Conservation (phyloP, 495 filamentous ascomycete species). For the Trichoderma virens region DNA sequence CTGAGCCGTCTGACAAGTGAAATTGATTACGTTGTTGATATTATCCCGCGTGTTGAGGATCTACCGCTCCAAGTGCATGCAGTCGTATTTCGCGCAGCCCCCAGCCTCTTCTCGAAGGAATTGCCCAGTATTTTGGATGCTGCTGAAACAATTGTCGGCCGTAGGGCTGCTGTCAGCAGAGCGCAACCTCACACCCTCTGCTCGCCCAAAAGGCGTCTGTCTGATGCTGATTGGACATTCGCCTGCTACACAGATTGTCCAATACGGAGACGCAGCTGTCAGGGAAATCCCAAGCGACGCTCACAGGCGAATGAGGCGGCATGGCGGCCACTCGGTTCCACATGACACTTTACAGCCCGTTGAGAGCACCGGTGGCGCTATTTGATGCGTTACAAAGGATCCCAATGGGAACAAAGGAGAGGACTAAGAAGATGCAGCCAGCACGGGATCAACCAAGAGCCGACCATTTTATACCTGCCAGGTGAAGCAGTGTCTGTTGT, state of each 20-base stretch:
- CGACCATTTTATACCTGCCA: too few relatives aligned
- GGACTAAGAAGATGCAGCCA: neutral
- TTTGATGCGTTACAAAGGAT: neutral
- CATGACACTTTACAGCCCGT: neutral
- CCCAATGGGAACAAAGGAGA: neutral
- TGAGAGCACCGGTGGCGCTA: neutral
- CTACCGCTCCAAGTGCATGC: too few relatives aligned
- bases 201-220: neutral
- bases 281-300: constrained; percentile 2
- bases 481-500: too few relatives aligned
- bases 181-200: neutral
- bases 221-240: neutral
- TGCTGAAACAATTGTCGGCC: neutral
- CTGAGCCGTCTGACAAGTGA: neutral
- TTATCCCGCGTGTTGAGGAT: too few relatives aligned
- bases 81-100: neutral
- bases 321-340: neutral
- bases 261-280: neutral
- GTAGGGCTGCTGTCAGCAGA: neutral
- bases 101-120: constrained; percentile 1
- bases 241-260: neutral
- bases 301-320: neutral
- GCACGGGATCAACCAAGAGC: too few relatives aligned
- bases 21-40: too few relatives aligned
- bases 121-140: neutral